Evolutionary conservation across 768 basidiomycete genomes (phyloP), one percentile per base, ranked within the genome.

Genomic region (Sporobolomyces pararoseus): DNA sequence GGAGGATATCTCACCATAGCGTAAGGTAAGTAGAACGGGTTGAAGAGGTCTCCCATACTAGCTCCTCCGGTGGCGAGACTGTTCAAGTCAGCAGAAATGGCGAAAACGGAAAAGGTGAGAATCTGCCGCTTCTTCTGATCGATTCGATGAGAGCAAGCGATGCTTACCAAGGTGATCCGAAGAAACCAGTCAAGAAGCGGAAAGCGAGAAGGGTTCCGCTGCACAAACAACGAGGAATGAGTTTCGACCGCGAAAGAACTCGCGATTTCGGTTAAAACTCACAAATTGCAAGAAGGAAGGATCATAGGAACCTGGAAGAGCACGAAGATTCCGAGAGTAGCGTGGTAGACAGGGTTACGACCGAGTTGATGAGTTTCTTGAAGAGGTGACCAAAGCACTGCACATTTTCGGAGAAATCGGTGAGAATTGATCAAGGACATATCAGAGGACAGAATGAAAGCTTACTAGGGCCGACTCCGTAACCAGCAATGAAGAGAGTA

Each of bases 331-430:
- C 74, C 59, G 49, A 81, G 74, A 12, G 78, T 79, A 61, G 74
- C 68, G 66, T 80, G 78, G 71, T 82, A 81, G 17, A 78, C 76
- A 4, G 77, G 69, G 49, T 77, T 80, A 9, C 81, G 72, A 14
- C 81, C 81, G 51, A 82, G 76, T 2, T 73, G 63, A 5, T 80
- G 80, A 35, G 81, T 79, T 62, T 82, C 81, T 5, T 78, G 74
- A 16, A 78, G 52, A 0, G 75, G 75, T 1, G 75, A 66, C n/a
- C 73, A 59, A 64, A 78, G 59, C 64, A 75, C 55, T 34, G 35
- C 34, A 37, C 23, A n/a, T 21, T n/a, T n/a, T n/a, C n/a, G n/a
- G 13, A 19, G 4, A 34, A 27, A 35, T 44, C 34, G 19, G 29
- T 61, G 21, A 3, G 50, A 16, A 27, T n/a, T 2, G 31, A 25